Base-by-base conservation (phyloP, 805 yeast species). In the Schizosaccharomyces cryophilus region DNA sequence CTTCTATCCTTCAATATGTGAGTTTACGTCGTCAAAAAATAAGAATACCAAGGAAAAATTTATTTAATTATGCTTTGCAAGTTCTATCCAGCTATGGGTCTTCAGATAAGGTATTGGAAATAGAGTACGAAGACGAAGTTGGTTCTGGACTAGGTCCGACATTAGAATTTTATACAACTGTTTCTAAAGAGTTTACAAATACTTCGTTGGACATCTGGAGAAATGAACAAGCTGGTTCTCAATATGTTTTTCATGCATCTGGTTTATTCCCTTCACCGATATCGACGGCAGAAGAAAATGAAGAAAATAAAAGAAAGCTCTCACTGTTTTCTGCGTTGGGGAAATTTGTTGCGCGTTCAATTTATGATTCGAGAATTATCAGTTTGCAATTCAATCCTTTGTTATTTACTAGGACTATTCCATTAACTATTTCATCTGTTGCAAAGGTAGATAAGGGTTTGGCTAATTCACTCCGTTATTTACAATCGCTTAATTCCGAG, bases 141-240 rank as follows among this genome's bases (percentile, higher is more conserved):
- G 98, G 97, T n/a, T 83, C 95, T 0, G 98, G 98, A 0, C 73
- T 88, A 56, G 98, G 98, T 0, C 98, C 98, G 3, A 90, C 98
- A 0, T 74, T 89, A 64, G 98, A 90, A 70, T 90, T 93, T 68
- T 90, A 87, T 67, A 81, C 96, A 0, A 74, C 77, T 17, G 87
- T 86, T 1, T 87, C 96, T 0, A 80, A 75, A 62, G 88, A 83
- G 64, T 87, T 90, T 69, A 73, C 84, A 0, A 76, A 73, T 64
- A 77, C 75, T 60, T 75, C 75, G 31, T 71, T 83, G 58, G 71
- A 71, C 7, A 73, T 93, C 73, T 90, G 97, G 97, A 77, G 94
- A 65, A 72, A 68, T 48, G 63, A 42, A 56, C 70, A 68, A 30
- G 67, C 68, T 15, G 64, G 64, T n/a, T 62, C 64, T 56, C 65